phyloP scores from a whole-genome alignment of 2,329 filamentous ascomycete genomes.

The Teratosphaeria viscida region DNA sequence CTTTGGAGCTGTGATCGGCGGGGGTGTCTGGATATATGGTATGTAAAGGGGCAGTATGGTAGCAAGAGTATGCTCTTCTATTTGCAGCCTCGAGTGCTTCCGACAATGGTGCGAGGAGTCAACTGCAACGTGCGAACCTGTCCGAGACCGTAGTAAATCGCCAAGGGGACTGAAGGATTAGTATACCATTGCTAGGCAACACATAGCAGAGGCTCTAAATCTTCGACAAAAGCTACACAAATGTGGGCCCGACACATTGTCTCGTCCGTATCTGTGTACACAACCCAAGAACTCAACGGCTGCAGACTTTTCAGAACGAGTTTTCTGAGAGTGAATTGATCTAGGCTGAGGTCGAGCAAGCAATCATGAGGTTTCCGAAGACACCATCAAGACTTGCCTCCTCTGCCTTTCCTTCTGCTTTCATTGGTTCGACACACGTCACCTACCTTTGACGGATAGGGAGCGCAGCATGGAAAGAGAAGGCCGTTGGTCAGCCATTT shows the following conservation, averaged over 20 bases:
- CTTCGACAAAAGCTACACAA: no score
- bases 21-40: no score
- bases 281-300: constrained; percentile 45
- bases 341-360: constrained; percentile 21
- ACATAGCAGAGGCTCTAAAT: no score
- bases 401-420: constrained; percentile 23
- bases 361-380: constrained; percentile 30
- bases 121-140: background rate
- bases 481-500: constrained; percentile 21
- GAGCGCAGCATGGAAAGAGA: constrained; percentile 15
- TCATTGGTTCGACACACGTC: constrained; percentile 11
- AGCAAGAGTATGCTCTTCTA: no score
- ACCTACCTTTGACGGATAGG: constrained; percentile 9
- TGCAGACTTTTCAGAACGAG: constrained; percentile 53
- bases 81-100: background rate
- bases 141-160: background rate
- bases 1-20: no score
- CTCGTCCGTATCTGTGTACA: constrained; percentile 59
- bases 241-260: constrained; percentile 30
- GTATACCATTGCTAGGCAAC: no score
- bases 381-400: constrained; percentile 20
- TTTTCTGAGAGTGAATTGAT: constrained; percentile 7
- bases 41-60: no score
- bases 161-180: background rate
- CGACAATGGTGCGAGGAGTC: background rate